Evolutionary conservation across 2,329 filamentous ascomycete species (phyloP).

Genomic region (Alternaria sp.): DNA sequence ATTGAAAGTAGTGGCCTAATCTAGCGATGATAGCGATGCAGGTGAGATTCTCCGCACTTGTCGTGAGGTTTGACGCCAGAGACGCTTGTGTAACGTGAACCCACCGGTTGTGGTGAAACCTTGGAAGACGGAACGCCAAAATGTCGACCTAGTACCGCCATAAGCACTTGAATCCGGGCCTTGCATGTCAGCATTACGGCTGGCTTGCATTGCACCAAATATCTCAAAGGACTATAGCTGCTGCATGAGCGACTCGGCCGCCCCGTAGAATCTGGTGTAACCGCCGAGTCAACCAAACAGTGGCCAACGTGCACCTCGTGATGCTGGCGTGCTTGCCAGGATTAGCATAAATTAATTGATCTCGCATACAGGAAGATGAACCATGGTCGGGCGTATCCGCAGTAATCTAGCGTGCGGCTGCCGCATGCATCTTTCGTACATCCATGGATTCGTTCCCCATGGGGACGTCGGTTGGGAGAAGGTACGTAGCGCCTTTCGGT

Average conservation of each 20-base stretch:
- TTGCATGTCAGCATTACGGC: not conserved
- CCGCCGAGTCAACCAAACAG: not conserved
- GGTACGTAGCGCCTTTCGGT: not conserved
- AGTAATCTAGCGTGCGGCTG: not conserved
- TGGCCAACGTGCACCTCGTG: not conserved
- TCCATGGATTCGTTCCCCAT: not conserved
- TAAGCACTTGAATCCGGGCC: not conserved
- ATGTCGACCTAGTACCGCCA: not conserved
- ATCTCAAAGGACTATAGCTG: not conserved
- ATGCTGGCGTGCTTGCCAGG: not conserved
- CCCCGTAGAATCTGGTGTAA: not conserved
- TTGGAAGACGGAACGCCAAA: not conserved
- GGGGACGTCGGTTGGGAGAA: not conserved
- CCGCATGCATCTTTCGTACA: not conserved
- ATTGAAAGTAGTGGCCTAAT: not conserved
- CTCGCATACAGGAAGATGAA: not conserved
- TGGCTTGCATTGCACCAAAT: not conserved
- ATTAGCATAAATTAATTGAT: not conserved
- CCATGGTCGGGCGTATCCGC: not conserved
- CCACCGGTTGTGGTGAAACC: not conserved
- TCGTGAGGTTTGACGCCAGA: not conserved
- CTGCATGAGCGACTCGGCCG: not conserved
- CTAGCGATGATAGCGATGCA: not conserved
- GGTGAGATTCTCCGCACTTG: not conserved
- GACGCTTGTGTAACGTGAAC: not conserved